Base-by-base conservation (phyloP, 2,329 filamentous ascomycete genomes). In the Alternaria sp. region DNA sequence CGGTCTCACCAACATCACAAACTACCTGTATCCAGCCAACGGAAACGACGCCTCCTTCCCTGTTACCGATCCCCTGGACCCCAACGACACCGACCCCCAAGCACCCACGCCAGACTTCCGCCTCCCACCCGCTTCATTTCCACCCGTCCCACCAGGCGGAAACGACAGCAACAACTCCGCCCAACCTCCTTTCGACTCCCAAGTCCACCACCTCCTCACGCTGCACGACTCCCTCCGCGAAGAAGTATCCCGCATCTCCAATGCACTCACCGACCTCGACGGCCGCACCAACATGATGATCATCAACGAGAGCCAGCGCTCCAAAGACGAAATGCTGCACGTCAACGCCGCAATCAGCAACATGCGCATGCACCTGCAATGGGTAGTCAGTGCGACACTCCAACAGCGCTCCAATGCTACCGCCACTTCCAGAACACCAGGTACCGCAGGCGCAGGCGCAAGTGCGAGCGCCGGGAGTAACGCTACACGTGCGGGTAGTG, bases 311-410 rank as follows among this genome's bases (percentile, higher is more conserved):
- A 87, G 84, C 50, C 81, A 89, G 30, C 86, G 87, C 4, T 83
- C 86, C 54, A 87, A 88, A 63, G 88, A 89, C 68, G 87, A 90
- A 62, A 85, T 89, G 79, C 82, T 87, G 11, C 87, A 88, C 70
- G 85, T 86, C 8, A 88, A 86, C 63, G 87, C 87, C 4, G 87
- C 86, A 43, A 82, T 90, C 47, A 86, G 84, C 67, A 85, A 83
- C 15, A 83, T 89, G 65, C 83, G 86, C 57, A 84, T 88, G 80
- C 88, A 90, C 69, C 81, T 90, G 21, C 87, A 89, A 56, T 89
- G 88, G 88, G 81, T 89, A 12, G 85, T 88, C 71, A 87, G 86
- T 63, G 83, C 86, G 2, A 84, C 86, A 17, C 75, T 88, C 62
- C 85, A 87, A 61, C 75, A 79, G 51, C 75, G 76, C 30, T 71